Percentiles rank a stretch among this genome's conserved stretches.
phyloP scores from a whole-genome alignment of 306 rosid species.

The Phaseolus lunatus region DNA sequence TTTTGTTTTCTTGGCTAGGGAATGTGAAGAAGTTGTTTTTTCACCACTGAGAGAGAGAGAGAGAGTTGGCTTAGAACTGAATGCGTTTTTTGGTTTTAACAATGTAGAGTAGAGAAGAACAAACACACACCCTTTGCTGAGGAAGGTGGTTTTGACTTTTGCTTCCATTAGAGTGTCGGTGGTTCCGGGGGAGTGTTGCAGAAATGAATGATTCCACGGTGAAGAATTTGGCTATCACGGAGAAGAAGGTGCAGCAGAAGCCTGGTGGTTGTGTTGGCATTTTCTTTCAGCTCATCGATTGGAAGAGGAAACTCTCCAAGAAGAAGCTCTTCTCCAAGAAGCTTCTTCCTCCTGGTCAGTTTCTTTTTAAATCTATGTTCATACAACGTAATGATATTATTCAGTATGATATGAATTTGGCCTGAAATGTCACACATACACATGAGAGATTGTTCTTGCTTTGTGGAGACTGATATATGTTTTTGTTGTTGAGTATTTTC shows the following conservation, averaged over 20 bases:
- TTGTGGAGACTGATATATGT: constrained; percentile 38
- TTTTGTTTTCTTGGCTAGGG: background rate
- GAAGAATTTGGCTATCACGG: constrained; percentile 68
- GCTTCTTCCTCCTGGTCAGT: constrained; percentile 78
- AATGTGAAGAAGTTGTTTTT: constrained; percentile 34
- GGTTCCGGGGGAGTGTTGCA: constrained; percentile 13
- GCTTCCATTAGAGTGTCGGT: constrained; percentile 31
- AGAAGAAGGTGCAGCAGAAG: constrained; percentile 68
- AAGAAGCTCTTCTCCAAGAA: constrained; percentile 86
- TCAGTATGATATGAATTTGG: background rate
- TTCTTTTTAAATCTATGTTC: background rate
- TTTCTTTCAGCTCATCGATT: constrained; percentile 92
- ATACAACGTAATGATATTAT: background rate
- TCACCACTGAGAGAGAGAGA: no score
- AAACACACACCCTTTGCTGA: constrained; percentile 2
- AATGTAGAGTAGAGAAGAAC: constrained; percentile 35
- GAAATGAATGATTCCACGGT: constrained; percentile 70
- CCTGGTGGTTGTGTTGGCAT: constrained; percentile 89
- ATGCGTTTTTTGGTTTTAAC: background rate
- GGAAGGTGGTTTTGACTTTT: constrained; percentile 34
- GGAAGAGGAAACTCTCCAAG: constrained; percentile 84
- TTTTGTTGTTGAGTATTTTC: constrained; percentile 41
- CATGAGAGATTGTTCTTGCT: background rate
- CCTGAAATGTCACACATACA: background rate
- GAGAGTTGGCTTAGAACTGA: background rate